These are phyloP conservation scores for Lyophyllum semitale DNA, from an alignment of 768 basidiomycete species.

Conservation along the genomic window DNA sequence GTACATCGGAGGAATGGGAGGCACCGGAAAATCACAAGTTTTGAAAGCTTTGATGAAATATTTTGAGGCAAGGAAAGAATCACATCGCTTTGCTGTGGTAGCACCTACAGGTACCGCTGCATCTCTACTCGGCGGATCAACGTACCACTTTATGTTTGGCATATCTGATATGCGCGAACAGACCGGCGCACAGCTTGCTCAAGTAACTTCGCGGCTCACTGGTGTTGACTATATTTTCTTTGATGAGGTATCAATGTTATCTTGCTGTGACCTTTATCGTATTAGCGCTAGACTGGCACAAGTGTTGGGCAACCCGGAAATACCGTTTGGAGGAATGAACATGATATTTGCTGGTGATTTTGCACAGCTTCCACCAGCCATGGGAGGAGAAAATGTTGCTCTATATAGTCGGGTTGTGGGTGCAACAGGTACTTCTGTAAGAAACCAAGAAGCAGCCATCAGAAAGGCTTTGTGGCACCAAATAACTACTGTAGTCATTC, in stretches of 20 bases:
- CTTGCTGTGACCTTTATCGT: slow-evolving; percentile 27
- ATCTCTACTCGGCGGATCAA: slow-evolving; percentile 30
- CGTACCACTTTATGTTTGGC: slow-evolving; percentile 35
- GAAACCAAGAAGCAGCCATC: background rate
- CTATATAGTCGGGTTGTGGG: slow-evolving; percentile 17
- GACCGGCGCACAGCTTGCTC: slow-evolving; percentile 5
- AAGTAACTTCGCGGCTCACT: slow-evolving; percentile 19
- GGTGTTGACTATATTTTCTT: slow-evolving; percentile 40
- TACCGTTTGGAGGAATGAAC: slow-evolving; percentile 16
- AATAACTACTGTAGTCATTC: slow-evolving; percentile 27
- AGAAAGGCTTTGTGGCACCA: slow-evolving; percentile 29
- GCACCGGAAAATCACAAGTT: slow-evolving; percentile 32
- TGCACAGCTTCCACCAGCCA: slow-evolving; percentile 40
- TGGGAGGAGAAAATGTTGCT: slow-evolving; percentile 17
- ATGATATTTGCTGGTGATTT: slow-evolving; percentile 19
- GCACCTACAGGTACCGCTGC: slow-evolving; percentile 34
- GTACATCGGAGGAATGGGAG: slow-evolving; percentile 34
- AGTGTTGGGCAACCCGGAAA: background rate
- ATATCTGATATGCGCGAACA: slow-evolving; percentile 8
- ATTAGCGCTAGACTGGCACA: slow-evolving; percentile 26
- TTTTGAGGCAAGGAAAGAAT: background rate
- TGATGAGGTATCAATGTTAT: slow-evolving; percentile 45
- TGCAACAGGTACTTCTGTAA: background rate
- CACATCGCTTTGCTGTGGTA: slow-evolving; percentile 3
- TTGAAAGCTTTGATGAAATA: slow-evolving; percentile 18